A percentile compares a stretch with the other conserved stretches of the same genome.
Conservation (phyloP, 1,139 yeast species). For the Groenewaldozyma auringiensis region DNA sequence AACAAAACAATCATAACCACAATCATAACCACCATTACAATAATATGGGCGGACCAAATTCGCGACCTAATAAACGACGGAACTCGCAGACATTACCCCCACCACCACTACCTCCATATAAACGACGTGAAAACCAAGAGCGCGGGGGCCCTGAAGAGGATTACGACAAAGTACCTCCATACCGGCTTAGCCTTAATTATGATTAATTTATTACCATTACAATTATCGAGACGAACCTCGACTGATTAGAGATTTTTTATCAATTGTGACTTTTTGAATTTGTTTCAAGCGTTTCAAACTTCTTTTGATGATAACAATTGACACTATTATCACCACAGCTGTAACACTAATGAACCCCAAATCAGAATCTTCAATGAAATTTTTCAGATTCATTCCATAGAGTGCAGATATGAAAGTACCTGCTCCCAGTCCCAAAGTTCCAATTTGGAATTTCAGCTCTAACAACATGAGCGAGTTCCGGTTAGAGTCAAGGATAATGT, state of each 20-base stretch:
- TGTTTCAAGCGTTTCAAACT: slow-evolving; percentile 42
- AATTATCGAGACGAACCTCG: neutral
- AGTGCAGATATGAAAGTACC: slow-evolving; percentile 79
- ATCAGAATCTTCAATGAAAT: slow-evolving; percentile 74
- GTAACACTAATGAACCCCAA: slow-evolving; percentile 64
- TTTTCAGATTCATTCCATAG: slow-evolving; percentile 93
- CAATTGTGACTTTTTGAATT: slow-evolving; percentile 61
- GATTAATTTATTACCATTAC: neutral
- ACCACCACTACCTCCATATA: slow-evolving; percentile 13
- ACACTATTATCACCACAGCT: slow-evolving; percentile 36
- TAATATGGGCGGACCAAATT: neutral
- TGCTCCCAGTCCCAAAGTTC: slow-evolving; percentile 80
- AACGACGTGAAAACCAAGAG: slow-evolving; percentile 4
- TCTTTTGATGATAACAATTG: slow-evolving; percentile 32
- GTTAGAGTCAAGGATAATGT: slow-evolving; percentile 89
- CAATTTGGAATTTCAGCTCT: slow-evolving; percentile 80
- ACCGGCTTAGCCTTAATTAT: slow-evolving; percentile 4
- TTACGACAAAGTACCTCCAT: slow-evolving; percentile 6
- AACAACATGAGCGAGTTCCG: slow-evolving; percentile 90
- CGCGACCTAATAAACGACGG: neutral
- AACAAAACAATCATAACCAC: neutral
- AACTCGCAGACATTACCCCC: neutral
- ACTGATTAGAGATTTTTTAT: slow-evolving; percentile 21
- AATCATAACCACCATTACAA: no score
- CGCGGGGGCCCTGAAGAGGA: slow-evolving; percentile 4